A percentile compares a stretch with the other conserved stretches of the same genome.
These are phyloP conservation scores for Arthrinium puccinioides DNA, from an alignment of 2,329 filamentous ascomycete genomes.

Conservation along the genomic window DNA sequence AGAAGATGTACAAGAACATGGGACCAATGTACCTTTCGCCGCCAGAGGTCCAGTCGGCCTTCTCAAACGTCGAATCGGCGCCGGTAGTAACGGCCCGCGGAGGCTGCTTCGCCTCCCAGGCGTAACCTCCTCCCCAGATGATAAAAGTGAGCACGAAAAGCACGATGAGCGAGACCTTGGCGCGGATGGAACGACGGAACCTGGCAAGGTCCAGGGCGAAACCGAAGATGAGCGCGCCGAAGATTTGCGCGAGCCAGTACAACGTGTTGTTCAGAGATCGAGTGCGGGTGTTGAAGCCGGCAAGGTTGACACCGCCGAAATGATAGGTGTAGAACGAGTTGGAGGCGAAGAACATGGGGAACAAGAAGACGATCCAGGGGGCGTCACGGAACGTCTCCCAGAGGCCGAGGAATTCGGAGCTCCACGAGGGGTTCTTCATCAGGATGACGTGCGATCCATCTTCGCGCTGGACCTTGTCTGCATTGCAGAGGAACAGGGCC, in stretches of 20 bases:
- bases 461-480: conserved; percentile 57
- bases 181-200: conserved; percentile 53
- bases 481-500: conserved; percentile 55
- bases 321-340: conserved; percentile 81
- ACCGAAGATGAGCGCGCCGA: conserved; percentile 62
- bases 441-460: conserved; percentile 65
- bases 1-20: conserved; percentile 62
- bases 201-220: conserved; percentile 51
- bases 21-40: conserved; percentile 52
- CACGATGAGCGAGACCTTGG: conserved; percentile 49
- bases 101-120: conserved; percentile 54
- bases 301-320: conserved; percentile 63
- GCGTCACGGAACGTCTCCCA: conserved; percentile 57
- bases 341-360: conserved; percentile 73
- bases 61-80: conserved; percentile 8
- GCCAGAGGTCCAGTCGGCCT: conserved; percentile 48
- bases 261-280: conserved; percentile 63
- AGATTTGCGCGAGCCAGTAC: conserved; percentile 67
- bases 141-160: conserved; percentile 60
- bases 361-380: conserved; percentile 61
- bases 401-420: conserved; percentile 61
- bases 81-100: conserved; percentile 26
- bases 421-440: conserved; percentile 73
- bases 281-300: conserved; percentile 65
- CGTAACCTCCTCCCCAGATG: conserved; percentile 68